A percentile compares a stretch with the other conserved stretches of the same genome.
These are phyloP conservation scores for Micractinium conductrix DNA, from an alignment of 139 green algal species.

Conservation along the genomic window DNA sequence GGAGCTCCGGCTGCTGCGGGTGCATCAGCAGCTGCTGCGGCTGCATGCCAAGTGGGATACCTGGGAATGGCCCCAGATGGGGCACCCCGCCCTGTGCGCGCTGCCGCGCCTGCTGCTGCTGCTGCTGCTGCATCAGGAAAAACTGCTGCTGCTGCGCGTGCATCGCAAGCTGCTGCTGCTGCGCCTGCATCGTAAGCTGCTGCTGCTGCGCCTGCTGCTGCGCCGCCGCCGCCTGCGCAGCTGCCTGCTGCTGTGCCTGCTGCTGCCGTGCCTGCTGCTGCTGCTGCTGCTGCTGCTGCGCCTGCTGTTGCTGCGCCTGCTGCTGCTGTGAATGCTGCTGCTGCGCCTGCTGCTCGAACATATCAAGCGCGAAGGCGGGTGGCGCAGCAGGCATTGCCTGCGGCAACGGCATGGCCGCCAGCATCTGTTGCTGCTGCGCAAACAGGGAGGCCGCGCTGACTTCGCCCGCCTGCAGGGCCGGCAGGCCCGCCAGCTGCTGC, in stretches of 20 bases:
- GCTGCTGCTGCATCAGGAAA: conserved; percentile 15
- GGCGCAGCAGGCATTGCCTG: not conserved
- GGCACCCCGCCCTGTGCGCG: not conserved
- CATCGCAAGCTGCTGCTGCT: conserved; percentile 26
- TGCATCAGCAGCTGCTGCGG: not conserved
- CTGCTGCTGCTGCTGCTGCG: conserved; percentile 6
- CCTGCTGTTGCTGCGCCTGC: not conserved
- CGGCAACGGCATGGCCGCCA: not conserved
- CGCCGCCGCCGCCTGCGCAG: no score
- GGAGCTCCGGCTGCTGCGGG: not conserved
- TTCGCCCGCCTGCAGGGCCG: not conserved
- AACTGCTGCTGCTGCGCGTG: not conserved
- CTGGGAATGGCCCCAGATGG: not conserved
- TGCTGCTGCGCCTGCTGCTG: not conserved
- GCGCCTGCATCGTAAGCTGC: not conserved
- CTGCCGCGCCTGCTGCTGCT: not conserved
- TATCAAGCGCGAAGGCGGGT: conserved; percentile 15
- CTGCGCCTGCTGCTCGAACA: conserved; percentile 15
- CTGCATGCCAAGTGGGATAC: not conserved
- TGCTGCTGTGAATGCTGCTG: not conserved
- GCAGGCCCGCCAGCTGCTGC: not conserved
- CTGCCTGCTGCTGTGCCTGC: conserved; percentile 3
- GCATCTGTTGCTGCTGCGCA: not conserved
- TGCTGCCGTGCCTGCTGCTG: not conserved
- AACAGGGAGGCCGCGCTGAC: not conserved